Conservation (phyloP, 2,329 filamentous ascomycete genomes). For the Akanthomyces uredinophilus region DNA sequence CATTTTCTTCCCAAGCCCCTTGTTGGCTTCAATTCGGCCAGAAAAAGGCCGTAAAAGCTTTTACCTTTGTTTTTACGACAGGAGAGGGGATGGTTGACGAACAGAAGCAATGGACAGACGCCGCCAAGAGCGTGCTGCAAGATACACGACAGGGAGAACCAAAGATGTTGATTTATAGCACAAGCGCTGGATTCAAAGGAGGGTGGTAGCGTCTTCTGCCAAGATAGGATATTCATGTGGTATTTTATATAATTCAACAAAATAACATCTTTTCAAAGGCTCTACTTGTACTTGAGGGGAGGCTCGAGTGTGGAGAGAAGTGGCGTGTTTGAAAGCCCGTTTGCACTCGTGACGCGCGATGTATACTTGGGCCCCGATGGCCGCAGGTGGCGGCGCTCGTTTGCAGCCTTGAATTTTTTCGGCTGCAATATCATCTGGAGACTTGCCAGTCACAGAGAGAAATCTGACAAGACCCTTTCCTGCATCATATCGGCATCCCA, state of each 20-base stretch:
- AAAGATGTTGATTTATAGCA: background rate
- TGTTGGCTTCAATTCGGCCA: background rate
- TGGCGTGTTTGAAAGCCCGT: background rate
- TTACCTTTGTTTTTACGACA: background rate
- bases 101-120: background rate
- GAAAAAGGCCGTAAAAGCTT: background rate
- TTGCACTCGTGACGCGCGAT: background rate
- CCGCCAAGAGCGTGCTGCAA: background rate
- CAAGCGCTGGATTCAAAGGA: background rate
- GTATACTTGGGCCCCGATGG: background rate
- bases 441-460: too few species aligned
- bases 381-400: conserved; percentile 1
- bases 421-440: background rate
- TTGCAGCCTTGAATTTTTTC: background rate
- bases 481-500: background rate
- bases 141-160: background rate
- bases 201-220: background rate
- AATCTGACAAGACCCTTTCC: background rate
- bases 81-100: background rate
- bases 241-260: conserved; percentile 7
- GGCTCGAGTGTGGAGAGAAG: background rate
- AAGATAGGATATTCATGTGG: conserved; percentile 3
- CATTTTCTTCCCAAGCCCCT: background rate
- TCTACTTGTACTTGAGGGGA: background rate
- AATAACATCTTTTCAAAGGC: background rate